Evolutionary conservation across 768 basidiomycete species (phyloP), one percentile per base, ranked within the genome.

Genomic region (Lentinula boryana): DNA sequence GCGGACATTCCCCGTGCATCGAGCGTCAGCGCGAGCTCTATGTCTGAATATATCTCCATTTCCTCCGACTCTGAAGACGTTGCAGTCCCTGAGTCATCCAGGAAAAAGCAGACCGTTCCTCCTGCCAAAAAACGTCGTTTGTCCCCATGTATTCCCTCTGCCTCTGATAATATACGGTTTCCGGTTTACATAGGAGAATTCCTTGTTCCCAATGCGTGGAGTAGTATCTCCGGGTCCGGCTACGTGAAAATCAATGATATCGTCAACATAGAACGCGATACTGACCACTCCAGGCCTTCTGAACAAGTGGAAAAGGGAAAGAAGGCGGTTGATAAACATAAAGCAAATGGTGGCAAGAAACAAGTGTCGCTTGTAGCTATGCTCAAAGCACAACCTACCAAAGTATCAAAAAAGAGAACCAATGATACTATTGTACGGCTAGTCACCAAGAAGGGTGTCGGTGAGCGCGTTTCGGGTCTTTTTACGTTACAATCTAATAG

Each of bases 131-230:
- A 77, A 65, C 79, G 81, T 27, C 84, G 82, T 13, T 61, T 82
- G 33, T 81, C 77, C 67, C 70, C 46, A 65, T 70, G 15, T 41
- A 21, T 60, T 60, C 21, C 63, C 66, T 62, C 64, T 61, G 12
- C 76, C 78, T 1, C 75, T 70, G 16, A 51, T 16, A 21, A n/a
- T n/a, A 60, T 38, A 27, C 16, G 31, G 5, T 60, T 60, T 35
- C 70, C 71, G 4, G 65, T 66, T 10, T 91, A 88, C 67, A 65
- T 92, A 31, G 90, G 90, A 10, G 86, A 85, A 53, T 76, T 91
- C 54, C 63, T 91, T 9, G 80, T 91, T 23, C 79, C 81, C 21
- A 87, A 89, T 66, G 90, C 88, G 9, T 92, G 88, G 88, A 89
- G 88, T 63, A 91, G 86, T 43, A 87, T 82, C 13, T 87, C 82